Conservation (phyloP, 352 stramenopile species). For the Pythium coloratum region DNA sequence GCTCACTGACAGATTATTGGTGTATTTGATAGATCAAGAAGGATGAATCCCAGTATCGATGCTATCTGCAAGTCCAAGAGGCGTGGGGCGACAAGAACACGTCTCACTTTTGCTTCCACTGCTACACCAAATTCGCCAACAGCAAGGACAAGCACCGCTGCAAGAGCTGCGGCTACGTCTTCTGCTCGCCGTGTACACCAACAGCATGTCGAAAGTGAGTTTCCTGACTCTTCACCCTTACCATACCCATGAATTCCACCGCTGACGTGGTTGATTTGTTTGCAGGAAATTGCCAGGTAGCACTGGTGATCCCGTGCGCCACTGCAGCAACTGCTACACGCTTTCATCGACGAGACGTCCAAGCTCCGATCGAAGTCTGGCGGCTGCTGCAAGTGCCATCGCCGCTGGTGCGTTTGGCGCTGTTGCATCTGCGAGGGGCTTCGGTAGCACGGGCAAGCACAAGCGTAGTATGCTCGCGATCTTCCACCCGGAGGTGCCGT, state of each 20-base stretch:
- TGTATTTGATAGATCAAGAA: slow-evolving; percentile 46
- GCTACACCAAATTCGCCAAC: slow-evolving; percentile 48
- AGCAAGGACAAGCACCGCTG: slow-evolving; percentile 77
- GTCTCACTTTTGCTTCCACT: slow-evolving; percentile 76
- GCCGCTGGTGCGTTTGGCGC: slow-evolving; percentile 23
- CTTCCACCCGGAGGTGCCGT: slow-evolving; percentile 45
- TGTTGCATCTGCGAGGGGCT: slow-evolving; percentile 17
- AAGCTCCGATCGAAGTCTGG: slow-evolving; percentile 53
- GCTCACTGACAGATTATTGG: not conserved
- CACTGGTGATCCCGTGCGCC: slow-evolving; percentile 58
- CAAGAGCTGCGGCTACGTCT: slow-evolving; percentile 84
- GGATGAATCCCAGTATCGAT: slow-evolving; percentile 55
- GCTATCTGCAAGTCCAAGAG: slow-evolving; percentile 73
- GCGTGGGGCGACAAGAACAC: slow-evolving; percentile 77
- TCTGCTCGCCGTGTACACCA: slow-evolving; percentile 74
- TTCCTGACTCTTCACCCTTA: not conserved
- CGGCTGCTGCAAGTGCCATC: slow-evolving; percentile 26
- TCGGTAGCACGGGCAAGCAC: slow-evolving; percentile 7
- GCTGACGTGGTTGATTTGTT: not conserved
- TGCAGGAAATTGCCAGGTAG: slow-evolving; percentile 61
- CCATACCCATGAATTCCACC: not conserved
- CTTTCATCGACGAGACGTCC: slow-evolving; percentile 62
- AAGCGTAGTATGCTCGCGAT: slow-evolving; percentile 63
- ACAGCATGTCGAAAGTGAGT: slow-evolving; percentile 70
- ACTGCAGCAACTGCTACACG: slow-evolving; percentile 80